These are phyloP conservation scores for Cadophora sp. DNA, from an alignment of 2,329 filamentous ascomycete species.

Conservation along the genomic window DNA sequence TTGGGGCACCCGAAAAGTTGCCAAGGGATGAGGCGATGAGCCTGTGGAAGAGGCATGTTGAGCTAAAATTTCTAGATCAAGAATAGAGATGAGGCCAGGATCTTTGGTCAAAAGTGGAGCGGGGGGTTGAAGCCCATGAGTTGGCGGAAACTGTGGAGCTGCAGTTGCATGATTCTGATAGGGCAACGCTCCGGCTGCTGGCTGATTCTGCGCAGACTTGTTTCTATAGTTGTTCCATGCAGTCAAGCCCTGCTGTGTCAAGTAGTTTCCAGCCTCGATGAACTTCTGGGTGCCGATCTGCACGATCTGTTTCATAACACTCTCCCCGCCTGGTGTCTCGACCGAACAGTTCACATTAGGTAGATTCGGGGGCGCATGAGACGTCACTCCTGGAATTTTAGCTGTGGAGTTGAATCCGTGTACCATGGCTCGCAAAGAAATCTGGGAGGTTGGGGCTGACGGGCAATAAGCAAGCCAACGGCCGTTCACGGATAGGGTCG, in stretches of 20 bases:
- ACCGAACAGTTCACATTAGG: conserved; percentile 71
- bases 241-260: conserved; percentile 77
- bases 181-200: conserved; percentile 51
- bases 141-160: conserved; percentile 71
- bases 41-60: conserved; percentile 56
- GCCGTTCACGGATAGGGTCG: conserved; percentile 72
- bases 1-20: conserved; percentile 73
- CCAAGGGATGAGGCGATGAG: conserved; percentile 61
- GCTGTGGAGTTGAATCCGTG: conserved; percentile 59
- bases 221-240: conserved; percentile 86
- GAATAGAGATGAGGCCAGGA: conserved; percentile 75
- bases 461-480: conserved; percentile 83
- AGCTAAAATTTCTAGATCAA: conserved; percentile 70
- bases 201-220: conserved; percentile 52
- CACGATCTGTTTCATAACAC: conserved; percentile 77
- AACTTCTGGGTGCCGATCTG: conserved; percentile 81
- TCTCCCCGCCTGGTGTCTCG: conserved; percentile 75
- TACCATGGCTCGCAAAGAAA: conserved; percentile 71
- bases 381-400: conserved; percentile 61
- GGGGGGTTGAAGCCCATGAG: conserved; percentile 69
- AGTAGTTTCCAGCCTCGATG: conserved; percentile 76
- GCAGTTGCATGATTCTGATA: conserved; percentile 41
- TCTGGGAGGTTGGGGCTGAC: conserved; percentile 71
- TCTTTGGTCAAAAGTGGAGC: conserved; percentile 59
- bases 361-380: conserved; percentile 72